These are phyloP conservation scores for Discostella stelligera DNA, from an alignment of 352 stramenopile species.

Conservation along the genomic window DNA sequence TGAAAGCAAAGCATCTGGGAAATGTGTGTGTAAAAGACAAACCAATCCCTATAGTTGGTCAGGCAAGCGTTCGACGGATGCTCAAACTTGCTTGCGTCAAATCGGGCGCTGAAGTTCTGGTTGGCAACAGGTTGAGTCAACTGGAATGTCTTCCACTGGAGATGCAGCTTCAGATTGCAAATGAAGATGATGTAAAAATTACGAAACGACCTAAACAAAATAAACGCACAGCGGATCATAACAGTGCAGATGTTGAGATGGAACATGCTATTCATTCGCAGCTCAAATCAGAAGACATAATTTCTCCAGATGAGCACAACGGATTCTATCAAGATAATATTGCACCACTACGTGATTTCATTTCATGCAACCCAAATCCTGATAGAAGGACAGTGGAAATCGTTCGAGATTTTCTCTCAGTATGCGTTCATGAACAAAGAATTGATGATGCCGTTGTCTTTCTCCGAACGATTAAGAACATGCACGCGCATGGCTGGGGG, in stretches of 20 bases:
- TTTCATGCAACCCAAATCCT: slow-evolving; percentile 43
- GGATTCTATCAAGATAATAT: slow-evolving; percentile 52
- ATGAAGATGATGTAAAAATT: slow-evolving; percentile 58
- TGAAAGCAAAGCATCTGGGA: slow-evolving; percentile 14
- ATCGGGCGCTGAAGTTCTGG: slow-evolving; percentile 50
- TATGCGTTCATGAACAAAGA: slow-evolving; percentile 40
- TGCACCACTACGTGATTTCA: slow-evolving; percentile 45
- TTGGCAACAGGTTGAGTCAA: slow-evolving; percentile 41
- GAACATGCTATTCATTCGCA: slow-evolving; percentile 3
- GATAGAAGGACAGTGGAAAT: slow-evolving; percentile 18
- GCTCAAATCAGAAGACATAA: neutral
- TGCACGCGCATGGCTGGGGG: slow-evolving; percentile 38
- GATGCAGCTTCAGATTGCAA: slow-evolving; percentile 75
- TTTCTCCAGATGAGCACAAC: no score
- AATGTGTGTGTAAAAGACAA: slow-evolving; percentile 23
- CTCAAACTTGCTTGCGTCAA: slow-evolving; percentile 72
- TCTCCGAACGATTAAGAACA: slow-evolving; percentile 53
- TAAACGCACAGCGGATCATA: neutral
- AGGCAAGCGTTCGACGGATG: slow-evolving; percentile 73
- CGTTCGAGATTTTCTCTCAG: slow-evolving; percentile 42
- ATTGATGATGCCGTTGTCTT: slow-evolving; percentile 48
- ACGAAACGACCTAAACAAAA: slow-evolving; percentile 28
- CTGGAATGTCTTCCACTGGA: slow-evolving; percentile 70
- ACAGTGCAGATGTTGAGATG: neutral
- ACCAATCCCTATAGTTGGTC: slow-evolving; percentile 38